These are phyloP conservation scores for Cryptomeria japonica DNA, from an alignment of 75 land plant genomes.

Conservation along the genomic window DNA sequence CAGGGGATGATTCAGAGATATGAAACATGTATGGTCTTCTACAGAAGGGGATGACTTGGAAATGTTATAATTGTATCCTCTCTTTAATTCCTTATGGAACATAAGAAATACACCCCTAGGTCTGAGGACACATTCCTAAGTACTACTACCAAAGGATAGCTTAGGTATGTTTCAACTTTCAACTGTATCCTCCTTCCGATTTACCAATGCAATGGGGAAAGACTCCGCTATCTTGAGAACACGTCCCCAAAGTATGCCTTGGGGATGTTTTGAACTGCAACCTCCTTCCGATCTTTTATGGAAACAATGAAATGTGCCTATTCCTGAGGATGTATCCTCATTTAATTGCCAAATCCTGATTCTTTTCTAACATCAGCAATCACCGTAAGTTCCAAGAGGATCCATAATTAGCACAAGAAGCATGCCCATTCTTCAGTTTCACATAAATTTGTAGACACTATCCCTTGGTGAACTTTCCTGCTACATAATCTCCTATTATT, in stretches of 20 bases:
- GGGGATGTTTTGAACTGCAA: not conserved
- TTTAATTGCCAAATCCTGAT: not conserved
- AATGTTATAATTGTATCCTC: not conserved
- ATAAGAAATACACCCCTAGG: not conserved
- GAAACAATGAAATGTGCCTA: not conserved
- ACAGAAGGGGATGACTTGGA: not conserved
- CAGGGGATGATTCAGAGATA: not conserved
- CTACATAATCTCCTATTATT: not conserved
- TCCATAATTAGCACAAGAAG: not conserved
- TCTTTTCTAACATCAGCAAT: not conserved
- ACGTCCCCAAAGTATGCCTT: not conserved
- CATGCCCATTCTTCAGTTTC: not conserved
- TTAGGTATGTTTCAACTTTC: not conserved
- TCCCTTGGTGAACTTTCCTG: not conserved
- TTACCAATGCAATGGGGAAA: not conserved
- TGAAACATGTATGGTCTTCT: not conserved
- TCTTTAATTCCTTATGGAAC: not conserved
- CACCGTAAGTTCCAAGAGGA: not conserved
- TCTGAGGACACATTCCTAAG: not conserved
- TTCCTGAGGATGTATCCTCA: not conserved
- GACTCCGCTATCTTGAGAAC: not conserved
- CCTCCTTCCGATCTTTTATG: not conserved
- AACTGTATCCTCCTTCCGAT: not conserved
- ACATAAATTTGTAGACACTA: not conserved
- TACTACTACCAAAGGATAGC: not conserved